A percentile compares a stretch with the other conserved stretches of the same genome.
phyloP scores from a whole-genome alignment of 768 basidiomycete genomes.

The Lepiota brunneoincarnata region DNA sequence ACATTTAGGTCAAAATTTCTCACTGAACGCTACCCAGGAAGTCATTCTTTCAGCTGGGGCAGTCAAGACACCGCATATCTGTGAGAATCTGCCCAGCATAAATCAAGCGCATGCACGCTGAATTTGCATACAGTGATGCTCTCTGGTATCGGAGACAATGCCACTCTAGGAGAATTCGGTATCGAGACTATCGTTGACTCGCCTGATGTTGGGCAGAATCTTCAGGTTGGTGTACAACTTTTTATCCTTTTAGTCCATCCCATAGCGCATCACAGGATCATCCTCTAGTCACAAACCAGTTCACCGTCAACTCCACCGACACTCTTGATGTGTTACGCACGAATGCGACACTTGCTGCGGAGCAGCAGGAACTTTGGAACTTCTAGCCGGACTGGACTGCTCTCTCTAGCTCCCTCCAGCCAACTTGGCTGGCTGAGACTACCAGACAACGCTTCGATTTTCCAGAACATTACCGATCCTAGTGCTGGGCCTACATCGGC shows the following conservation, averaged over 20 bases:
- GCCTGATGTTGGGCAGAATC: constrained; percentile 43
- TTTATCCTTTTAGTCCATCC: no score
- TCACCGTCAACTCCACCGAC: constrained; percentile 20
- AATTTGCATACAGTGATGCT: constrained; percentile 23
- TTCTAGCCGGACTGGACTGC: constrained; percentile 22
- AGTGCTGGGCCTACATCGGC: constrained; percentile 26
- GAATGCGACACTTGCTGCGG: constrained; percentile 11
- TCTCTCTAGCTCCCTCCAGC: constrained; percentile 25
- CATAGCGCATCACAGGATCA: constrained; percentile 29
- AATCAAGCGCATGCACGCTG: constrained; percentile 2
- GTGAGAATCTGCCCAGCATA: constrained; percentile 20
- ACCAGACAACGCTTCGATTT: constrained; percentile 21
- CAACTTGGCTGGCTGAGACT: constrained; percentile 30
- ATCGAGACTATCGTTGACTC: constrained; percentile 35
- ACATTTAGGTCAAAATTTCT: no score
- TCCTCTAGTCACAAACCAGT: constrained; percentile 21
- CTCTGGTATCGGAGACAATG: constrained; percentile 39
- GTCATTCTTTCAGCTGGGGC: constrained; percentile 29
- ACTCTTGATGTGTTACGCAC: constrained; percentile 25
- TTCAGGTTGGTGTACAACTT: constrained; percentile 15
- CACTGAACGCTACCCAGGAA: constrained; percentile 14
- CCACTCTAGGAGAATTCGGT: constrained; percentile 29
- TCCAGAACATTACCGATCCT: constrained; percentile 24
- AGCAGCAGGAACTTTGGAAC: constrained; percentile 24
- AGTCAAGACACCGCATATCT: constrained; percentile 21